Evolutionary conservation across 164 flowering plant genomes (phyloP).

Genomic region (Piper betle): DNA sequence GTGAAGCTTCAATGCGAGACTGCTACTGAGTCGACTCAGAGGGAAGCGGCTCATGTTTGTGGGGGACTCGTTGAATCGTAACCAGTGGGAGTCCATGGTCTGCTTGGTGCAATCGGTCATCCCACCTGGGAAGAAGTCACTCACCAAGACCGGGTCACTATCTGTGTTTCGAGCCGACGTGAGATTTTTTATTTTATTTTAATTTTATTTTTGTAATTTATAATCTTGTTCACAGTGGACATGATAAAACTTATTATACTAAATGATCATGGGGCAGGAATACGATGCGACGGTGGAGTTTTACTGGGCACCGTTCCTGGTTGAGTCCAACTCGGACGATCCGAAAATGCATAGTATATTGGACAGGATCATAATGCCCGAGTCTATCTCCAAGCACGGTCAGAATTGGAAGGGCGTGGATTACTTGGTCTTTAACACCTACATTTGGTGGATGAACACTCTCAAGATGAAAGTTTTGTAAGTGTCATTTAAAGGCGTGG

Average conservation of each 20-base stretch:
- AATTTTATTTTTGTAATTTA: too few species aligned
- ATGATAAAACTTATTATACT: too few species aligned
- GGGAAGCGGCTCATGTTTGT: slow-evolving; percentile 92
- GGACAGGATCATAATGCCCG: slow-evolving; percentile 80
- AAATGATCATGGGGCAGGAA: slow-evolving; percentile 51
- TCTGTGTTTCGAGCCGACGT: slow-evolving; percentile 76
- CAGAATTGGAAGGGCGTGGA: slow-evolving; percentile 70
- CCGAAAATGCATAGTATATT: slow-evolving; percentile 79
- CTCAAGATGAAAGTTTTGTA: slow-evolving; percentile 75
- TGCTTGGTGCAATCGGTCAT: slow-evolving; percentile 74
- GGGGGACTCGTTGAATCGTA: slow-evolving; percentile 92
- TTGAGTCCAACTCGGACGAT: slow-evolving; percentile 95
- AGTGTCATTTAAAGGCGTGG: slow-evolving; percentile 15
- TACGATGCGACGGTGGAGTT: slow-evolving; percentile 88
- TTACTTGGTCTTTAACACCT: slow-evolving; percentile 76
- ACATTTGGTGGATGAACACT: slow-evolving; percentile 99
- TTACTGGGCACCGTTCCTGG: slow-evolving; percentile 97
- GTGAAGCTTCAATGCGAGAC: slow-evolving; percentile 53
- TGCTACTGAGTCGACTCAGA: slow-evolving; percentile 70
- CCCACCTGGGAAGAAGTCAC: slow-evolving; percentile 64
- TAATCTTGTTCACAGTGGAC: too few species aligned
- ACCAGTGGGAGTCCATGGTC: slow-evolving; percentile 98
- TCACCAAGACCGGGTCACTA: slow-evolving; percentile 65
- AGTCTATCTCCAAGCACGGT: slow-evolving; percentile 72
- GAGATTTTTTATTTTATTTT: too few species aligned